Conservation (phyloP, 768 basidiomycete genomes). For the Boletellus ananiceps region DNA sequence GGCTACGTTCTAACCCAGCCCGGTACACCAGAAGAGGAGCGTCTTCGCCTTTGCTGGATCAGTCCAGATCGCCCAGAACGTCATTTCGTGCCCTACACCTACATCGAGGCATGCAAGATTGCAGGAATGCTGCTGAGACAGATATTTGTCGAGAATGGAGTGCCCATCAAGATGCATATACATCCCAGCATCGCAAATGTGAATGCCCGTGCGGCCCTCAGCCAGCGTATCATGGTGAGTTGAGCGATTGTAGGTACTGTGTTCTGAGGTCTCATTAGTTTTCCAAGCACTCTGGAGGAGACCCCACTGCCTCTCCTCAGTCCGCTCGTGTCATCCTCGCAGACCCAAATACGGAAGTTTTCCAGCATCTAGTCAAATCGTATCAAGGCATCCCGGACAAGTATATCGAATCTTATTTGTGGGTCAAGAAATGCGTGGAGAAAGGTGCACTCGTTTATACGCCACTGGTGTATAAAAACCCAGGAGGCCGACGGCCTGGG, state of each 20-base stretch:
- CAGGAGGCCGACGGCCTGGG: constrained; percentile 73
- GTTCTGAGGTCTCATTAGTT: neutral
- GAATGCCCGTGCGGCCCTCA: constrained; percentile 63
- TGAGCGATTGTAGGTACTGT: constrained; percentile 2
- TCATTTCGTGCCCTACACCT: constrained; percentile 77
- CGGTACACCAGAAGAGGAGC: constrained; percentile 65
- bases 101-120: constrained; percentile 81
- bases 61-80: constrained; percentile 66
- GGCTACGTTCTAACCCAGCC: constrained; percentile 72
- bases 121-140: constrained; percentile 68
- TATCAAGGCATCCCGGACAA: constrained; percentile 69
- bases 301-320: constrained; percentile 65
- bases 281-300: constrained; percentile 72
- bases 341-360: constrained; percentile 74
- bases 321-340: constrained; percentile 74
- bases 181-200: constrained; percentile 77
- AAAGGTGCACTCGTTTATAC: constrained; percentile 62
- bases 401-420: constrained; percentile 74
- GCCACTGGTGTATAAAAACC: constrained; percentile 78
- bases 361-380: constrained; percentile 65
- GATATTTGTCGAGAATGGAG: constrained; percentile 65
- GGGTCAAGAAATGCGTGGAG: constrained; percentile 83
- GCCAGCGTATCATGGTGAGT: constrained; percentile 65
- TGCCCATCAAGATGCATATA: constrained; percentile 71
- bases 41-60: constrained; percentile 71